Base-by-base conservation (phyloP, 2,329 filamentous ascomycete species). In the Bisporella sp. region DNA sequence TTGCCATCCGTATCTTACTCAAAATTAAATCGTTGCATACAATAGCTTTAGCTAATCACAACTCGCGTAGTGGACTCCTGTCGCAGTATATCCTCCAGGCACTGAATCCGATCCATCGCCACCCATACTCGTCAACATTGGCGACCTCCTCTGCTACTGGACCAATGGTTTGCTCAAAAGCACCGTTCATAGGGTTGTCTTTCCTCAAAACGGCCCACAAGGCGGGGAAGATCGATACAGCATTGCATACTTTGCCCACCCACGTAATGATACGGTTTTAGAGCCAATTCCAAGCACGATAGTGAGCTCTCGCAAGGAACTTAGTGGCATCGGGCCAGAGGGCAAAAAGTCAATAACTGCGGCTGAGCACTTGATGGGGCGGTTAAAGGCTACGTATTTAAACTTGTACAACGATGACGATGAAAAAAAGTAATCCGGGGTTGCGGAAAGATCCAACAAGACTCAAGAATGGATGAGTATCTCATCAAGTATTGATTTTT, bases 161-260 rank as follows among this genome's bases (percentile, higher is more conserved):
- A 97, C 93, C 1, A 85, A 87, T 57, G 90, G 91, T 0, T 69
- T 96, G 44, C 76, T 97, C 55, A 86, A 89, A 60, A 90, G 85
- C 59, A 96, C 92, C 0, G 81, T 96, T 5, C 93, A 97, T 65
- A 76, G 92, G 8, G 93, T 97, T 31, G 82, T 92, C 0, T 93
- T 96, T 57, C 75, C 77, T 1, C 21, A 21, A 21, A 21, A 21
- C 3, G 21, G 21, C 21, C 49, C 60, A 65, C 64, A 67, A 4
- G 74, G 69, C 32, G 59, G 63, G 1, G 76, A 75, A 30, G 72
- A 79, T 53, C 69, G 83, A 45, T 86, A 85, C 61, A 82, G 79
- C 7, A 82, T 87, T 55, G 83, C 78, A 5, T 86, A 79, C 67
- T 87, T 87, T 67, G 84, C 81, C 56, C 83, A 86, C 61, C 83